A percentile compares a stretch with the other conserved stretches of the same genome.
Conservation (phyloP, 2,329 filamentous ascomycete genomes). For the Zasmidium angulare region DNA sequence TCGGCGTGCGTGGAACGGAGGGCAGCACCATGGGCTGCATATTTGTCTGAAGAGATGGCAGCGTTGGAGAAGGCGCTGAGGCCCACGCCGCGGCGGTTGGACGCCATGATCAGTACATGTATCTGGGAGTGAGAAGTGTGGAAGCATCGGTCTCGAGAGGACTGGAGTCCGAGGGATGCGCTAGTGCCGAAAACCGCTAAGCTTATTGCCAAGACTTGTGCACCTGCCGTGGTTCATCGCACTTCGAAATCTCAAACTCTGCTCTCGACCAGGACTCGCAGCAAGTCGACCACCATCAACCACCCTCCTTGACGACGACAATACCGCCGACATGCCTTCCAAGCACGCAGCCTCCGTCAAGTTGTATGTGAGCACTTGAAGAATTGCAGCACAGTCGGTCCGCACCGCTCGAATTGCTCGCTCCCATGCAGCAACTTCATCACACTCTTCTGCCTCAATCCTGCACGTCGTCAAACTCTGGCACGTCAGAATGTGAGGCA, state of each 20-base stretch:
- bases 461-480: constrained; percentile 36
- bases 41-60: constrained; percentile 81
- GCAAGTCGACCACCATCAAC: constrained; percentile 42
- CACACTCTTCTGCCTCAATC: constrained; percentile 34
- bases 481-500: constrained; percentile 37
- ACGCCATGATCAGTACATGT: constrained; percentile 45
- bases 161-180: not conserved
- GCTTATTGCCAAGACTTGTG: not conserved
- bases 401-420: constrained; percentile 56
- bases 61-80: constrained; percentile 86
- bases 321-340: constrained; percentile 52
- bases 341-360: constrained; percentile 46
- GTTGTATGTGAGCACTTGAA: constrained; percentile 57
- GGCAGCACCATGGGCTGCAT: constrained; percentile 82
- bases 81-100: constrained; percentile 74
- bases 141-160: not conserved
- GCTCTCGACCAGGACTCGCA: constrained; percentile 10
- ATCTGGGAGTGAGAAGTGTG: constrained; percentile 2
- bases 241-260: constrained; percentile 1
- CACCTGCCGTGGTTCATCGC: not conserved
- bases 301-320: constrained; percentile 27
- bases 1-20: constrained; percentile 82
- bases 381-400: constrained; percentile 74
- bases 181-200: too few species aligned
- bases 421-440: constrained; percentile 23